A percentile compares a stretch with the other conserved stretches of the same genome.
Evolutionary conservation across 257 asterid genomes (phyloP).

Genomic region (Plectranthus barbatus): DNA sequence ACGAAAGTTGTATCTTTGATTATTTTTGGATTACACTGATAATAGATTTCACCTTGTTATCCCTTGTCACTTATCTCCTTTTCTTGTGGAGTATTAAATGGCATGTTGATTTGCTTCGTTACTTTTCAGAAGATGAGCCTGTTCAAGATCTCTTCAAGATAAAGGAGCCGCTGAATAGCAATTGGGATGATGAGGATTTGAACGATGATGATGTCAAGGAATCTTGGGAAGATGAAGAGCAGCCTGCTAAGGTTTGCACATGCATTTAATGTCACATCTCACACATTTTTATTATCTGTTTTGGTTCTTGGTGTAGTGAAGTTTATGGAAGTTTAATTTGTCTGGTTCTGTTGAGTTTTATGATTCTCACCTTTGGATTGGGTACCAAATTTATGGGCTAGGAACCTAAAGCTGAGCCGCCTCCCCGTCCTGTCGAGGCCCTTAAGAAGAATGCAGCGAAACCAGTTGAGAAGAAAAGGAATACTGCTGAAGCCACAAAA

Average conservation of each 20-base stretch:
- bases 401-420: constrained; percentile 72
- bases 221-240: constrained; percentile 97
- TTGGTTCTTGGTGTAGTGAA: background rate
- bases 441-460: constrained; percentile 55
- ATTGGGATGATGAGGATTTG: constrained; percentile 89
- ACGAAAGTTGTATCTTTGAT: too few relatives aligned
- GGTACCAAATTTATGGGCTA: constrained; percentile 24
- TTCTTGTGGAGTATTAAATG: background rate
- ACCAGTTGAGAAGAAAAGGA: constrained; percentile 53
- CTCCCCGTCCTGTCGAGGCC: constrained; percentile 50
- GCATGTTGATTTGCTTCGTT: background rate
- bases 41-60: background rate
- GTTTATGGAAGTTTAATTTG: background rate
- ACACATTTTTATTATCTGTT: background rate
- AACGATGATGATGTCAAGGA: constrained; percentile 72
- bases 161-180: constrained; percentile 36
- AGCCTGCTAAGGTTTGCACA: constrained; percentile 43
- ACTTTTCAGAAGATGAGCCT: constrained; percentile 60
- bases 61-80: background rate
- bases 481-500: constrained; percentile 37
- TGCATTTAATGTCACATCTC: background rate
- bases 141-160: constrained; percentile 44
- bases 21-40: too few relatives aligned
- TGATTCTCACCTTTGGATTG: background rate
- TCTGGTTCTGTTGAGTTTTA: background rate